Percentiles rank a stretch among this genome's conserved stretches.
Conservation (phyloP, 1,139 yeast species). For the Wickerhamomyces sp. region DNA sequence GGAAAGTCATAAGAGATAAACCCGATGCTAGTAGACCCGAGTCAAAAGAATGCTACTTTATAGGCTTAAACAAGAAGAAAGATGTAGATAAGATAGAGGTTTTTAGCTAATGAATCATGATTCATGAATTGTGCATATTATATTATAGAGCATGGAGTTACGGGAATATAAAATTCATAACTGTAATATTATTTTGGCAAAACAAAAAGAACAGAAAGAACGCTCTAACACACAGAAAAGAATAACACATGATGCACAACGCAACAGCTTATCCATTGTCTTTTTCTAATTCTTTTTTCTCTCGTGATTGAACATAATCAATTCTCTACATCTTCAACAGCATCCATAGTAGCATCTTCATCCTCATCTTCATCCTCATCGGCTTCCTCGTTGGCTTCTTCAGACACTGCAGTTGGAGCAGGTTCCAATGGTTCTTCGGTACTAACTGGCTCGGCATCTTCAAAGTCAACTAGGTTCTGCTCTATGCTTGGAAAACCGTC, state of each 20-base stretch:
- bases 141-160: background rate
- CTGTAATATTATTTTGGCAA: background rate
- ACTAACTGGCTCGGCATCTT: slow-evolving; percentile 16
- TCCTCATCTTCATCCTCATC: slow-evolving; percentile 17
- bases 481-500: slow-evolving; percentile 23
- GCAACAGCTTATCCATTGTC: background rate
- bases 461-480: slow-evolving; percentile 34
- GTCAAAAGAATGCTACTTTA: slow-evolving; percentile 67
- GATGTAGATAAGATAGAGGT: slow-evolving; percentile 44
- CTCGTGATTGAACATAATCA: background rate
- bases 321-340: background rate
- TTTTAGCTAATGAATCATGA: slow-evolving; percentile 29
- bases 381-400: too few species aligned
- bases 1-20: slow-evolving; percentile 50
- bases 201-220: background rate
- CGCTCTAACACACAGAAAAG: background rate
- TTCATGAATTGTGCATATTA: too few species aligned
- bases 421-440: too few species aligned
- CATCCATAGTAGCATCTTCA: slow-evolving; percentile 19
- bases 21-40: slow-evolving; percentile 59
- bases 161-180: background rate
- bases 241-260: slow-evolving; percentile 10
- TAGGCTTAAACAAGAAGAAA: slow-evolving; percentile 50
- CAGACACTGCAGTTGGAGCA: too few species aligned
- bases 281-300: background rate